phyloP scores from a whole-genome alignment of 2,329 filamentous ascomycete genomes.

The Tolypocladium inflatum region DNA sequence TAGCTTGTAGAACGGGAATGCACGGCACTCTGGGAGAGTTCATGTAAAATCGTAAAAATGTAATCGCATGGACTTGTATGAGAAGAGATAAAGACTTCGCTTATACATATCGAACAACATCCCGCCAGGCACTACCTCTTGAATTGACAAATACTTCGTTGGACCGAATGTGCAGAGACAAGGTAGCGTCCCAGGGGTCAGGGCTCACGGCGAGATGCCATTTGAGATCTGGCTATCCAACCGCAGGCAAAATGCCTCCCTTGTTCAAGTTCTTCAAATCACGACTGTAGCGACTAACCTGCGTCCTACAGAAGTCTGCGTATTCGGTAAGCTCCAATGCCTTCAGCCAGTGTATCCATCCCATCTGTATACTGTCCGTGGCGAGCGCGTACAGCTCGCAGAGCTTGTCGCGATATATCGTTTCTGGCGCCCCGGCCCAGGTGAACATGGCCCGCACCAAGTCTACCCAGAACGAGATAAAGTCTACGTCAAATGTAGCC shows the following conservation, averaged over 20 bases:
- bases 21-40: neutral
- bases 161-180: neutral
- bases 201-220: no score
- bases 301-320: constrained; percentile 6
- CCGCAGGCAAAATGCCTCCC: constrained; percentile 8
- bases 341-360: constrained; percentile 11
- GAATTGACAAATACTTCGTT: neutral
- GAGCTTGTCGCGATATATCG: constrained; percentile 9
- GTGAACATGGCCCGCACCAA: constrained; percentile 13
- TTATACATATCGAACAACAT: no score
- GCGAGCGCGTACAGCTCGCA: constrained; percentile 13
- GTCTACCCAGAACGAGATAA: constrained; percentile 13
- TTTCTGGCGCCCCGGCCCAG: constrained; percentile 8
- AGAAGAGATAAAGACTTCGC: no score
- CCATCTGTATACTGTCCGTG: constrained; percentile 8
- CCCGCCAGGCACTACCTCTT: neutral
- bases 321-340: constrained; percentile 8
- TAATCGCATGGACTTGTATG: no score
- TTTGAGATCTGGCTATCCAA: neutral
- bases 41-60: no score
- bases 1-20: no score
- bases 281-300: constrained; percentile 7
- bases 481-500: constrained; percentile 14
- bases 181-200: neutral
- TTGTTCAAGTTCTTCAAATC: constrained; percentile 11